Base-by-base conservation (phyloP, 2,329 filamentous ascomycete genomes). In the Torrubiellomyces zombiae region DNA sequence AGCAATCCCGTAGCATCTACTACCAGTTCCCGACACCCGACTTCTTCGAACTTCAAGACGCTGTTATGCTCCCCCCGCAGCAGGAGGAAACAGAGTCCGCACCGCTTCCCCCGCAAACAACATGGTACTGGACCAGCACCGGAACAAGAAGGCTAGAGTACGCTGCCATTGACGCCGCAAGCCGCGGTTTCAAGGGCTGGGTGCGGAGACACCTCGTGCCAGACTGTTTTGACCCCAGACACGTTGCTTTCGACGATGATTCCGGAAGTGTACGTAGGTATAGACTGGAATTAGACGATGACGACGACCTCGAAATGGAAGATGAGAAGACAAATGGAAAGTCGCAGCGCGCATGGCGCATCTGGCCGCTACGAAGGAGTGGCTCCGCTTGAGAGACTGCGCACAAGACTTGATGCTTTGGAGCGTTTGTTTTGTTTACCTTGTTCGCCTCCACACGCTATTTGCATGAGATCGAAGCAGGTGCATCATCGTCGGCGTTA, bases 61-160 rank as follows among this genome's bases (percentile, higher is more conserved):
- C n/a, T n/a, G n/a, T n/a, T n/a, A n/a, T n/a, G n/a, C n/a, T n/a
- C n/a, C n/a, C 23, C 16, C 21, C 31, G 11, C 31, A 29, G 15
- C 16, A 14, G n/a, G n/a, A n/a, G n/a, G n/a, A n/a, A n/a, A 20
- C 25, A 14, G 13, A 35, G 32, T 12, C 35, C 30, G 20, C 34
- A 3, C 50, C 52, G 17, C 46, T 54, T 3, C 52, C 55, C 2
- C 68, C 65, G 4, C 58, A 62, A 35, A 73, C 70, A 3, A 67
- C 65, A 2, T 67, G 74, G 39, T 75, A 75, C 47, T 75, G 70
- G 70, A 75, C 68, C 1, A 73, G 66, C 38, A 66, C 74, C 39
- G 56, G 56, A 26, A 74, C 69, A 0, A 58, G 70, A 4, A 56
- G 67, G 8, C 54, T 73, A 4, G 70, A 75, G 48, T 75, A 75